A percentile compares a stretch with the other conserved stretches of the same genome.
These are phyloP conservation scores for Alternaria viburni DNA, from an alignment of 2,329 filamentous ascomycete species.

Conservation along the genomic window DNA sequence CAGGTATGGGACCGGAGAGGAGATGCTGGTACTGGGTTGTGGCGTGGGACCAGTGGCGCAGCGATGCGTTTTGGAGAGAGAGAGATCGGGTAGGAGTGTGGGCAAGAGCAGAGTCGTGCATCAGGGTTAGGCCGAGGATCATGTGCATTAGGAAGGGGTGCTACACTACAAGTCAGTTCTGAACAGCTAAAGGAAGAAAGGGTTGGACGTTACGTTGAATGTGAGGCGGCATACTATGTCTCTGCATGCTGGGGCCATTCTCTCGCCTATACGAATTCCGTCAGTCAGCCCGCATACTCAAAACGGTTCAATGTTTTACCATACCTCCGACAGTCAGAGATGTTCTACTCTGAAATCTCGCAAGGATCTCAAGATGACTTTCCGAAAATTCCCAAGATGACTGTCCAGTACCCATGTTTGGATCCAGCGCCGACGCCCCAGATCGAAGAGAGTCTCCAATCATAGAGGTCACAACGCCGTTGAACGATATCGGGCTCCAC, in stretches of 20 bases:
- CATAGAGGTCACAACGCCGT: slow-evolving; percentile 19
- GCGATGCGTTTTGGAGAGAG: slow-evolving; percentile 45
- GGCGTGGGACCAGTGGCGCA: slow-evolving; percentile 56
- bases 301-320: background rate
- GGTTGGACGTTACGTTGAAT: slow-evolving; percentile 44
- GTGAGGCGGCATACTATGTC: slow-evolving; percentile 49
- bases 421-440: background rate
- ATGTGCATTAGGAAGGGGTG: slow-evolving; percentile 63
- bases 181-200: background rate
- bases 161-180: slow-evolving; percentile 31
- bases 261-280: background rate
- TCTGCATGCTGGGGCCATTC: slow-evolving; percentile 44
- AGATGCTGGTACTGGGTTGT: slow-evolving; percentile 57
- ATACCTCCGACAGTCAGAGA: slow-evolving; percentile 50
- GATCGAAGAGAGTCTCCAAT: slow-evolving; percentile 17
- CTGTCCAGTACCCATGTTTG: background rate
- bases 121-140: slow-evolving; percentile 59
- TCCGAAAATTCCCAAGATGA: slow-evolving; percentile 24
- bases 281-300: background rate
- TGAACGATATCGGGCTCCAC: slow-evolving; percentile 18
- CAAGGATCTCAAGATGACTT: slow-evolving; percentile 41
- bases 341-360: slow-evolving; percentile 54
- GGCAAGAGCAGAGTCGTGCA: slow-evolving; percentile 59
- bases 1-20: slow-evolving; percentile 46
- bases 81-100: slow-evolving; percentile 19